Evolutionary conservation across 2,329 filamentous ascomycete genomes (phyloP).

Genomic region (Talaromyces sp.): DNA sequence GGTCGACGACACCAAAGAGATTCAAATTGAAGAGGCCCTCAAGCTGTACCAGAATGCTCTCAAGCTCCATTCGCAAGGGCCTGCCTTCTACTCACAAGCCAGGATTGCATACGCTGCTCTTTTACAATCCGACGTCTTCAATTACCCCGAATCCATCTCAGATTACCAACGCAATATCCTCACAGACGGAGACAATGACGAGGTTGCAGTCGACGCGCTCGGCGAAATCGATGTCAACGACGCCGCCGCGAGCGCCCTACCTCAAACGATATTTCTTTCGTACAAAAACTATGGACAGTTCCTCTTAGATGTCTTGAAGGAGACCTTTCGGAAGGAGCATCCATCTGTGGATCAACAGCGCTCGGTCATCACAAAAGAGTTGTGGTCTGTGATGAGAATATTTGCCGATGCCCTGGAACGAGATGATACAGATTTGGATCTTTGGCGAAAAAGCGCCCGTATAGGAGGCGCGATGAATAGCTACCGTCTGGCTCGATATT

Average conservation of each 20-base stretch:
- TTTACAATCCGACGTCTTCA: slow-evolving; percentile 91
- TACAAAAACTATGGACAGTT: slow-evolving; percentile 97
- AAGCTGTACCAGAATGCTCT: slow-evolving; percentile 91
- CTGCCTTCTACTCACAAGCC: slow-evolving; percentile 71
- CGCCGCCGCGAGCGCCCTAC: slow-evolving; percentile 73
- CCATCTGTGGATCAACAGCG: slow-evolving; percentile 18
- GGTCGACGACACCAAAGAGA: slow-evolving; percentile 89
- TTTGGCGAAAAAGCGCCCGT: slow-evolving; percentile 62
- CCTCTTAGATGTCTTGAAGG: slow-evolving; percentile 69
- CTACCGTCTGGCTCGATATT: slow-evolving; percentile 59
- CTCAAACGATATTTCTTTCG: slow-evolving; percentile 86
- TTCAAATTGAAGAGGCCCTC: slow-evolving; percentile 94
- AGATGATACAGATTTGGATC: slow-evolving; percentile 63
- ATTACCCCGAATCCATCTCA: slow-evolving; percentile 80
- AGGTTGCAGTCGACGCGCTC: slow-evolving; percentile 30
- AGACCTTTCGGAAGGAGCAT: slow-evolving; percentile 40
- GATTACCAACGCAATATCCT: slow-evolving; percentile 73
- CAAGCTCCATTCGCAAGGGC: slow-evolving; percentile 86
- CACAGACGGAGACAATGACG: slow-evolving; percentile 41
- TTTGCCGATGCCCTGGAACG: slow-evolving; percentile 64
- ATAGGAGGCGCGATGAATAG: slow-evolving; percentile 59
- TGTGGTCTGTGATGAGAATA: slow-evolving; percentile 48
- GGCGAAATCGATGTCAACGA: slow-evolving; percentile 64
- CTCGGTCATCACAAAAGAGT: slow-evolving; percentile 36
- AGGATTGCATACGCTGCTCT: slow-evolving; percentile 77